Conservation (phyloP, 148 eudicot species). For the Rheum nobile region DNA sequence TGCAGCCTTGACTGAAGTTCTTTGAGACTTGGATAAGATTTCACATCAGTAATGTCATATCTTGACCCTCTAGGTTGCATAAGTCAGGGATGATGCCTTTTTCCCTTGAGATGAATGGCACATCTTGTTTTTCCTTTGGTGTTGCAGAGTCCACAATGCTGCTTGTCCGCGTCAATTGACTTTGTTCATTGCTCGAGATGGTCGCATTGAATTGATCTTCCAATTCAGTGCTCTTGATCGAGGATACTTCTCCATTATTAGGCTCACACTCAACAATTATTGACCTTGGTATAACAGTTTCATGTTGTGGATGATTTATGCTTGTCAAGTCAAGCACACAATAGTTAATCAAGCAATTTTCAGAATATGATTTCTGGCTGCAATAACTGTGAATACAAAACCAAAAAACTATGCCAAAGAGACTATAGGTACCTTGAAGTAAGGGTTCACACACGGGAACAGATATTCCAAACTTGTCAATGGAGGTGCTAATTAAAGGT, state of each 20-base stretch:
- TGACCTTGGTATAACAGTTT: neutral
- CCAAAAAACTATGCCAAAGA: neutral
- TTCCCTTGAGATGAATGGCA: neutral
- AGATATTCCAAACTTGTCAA: neutral
- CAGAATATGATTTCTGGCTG: neutral
- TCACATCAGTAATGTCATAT: neutral
- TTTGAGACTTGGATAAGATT: neutral
- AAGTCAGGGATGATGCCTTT: neutral
- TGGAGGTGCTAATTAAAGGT: neutral
- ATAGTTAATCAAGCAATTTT: neutral
- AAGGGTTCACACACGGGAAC: neutral
- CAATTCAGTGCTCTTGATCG: neutral
- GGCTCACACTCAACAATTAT: neutral
- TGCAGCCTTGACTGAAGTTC: too few relatives aligned
- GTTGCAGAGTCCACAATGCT: too few relatives aligned
- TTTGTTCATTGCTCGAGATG: neutral
- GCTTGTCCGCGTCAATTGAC: neutral
- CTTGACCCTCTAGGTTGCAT: neutral
- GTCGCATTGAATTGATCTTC: neutral
- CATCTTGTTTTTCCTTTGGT: too few relatives aligned
- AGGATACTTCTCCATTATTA: neutral
- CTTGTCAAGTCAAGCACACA: neutral
- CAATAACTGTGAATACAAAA: neutral
- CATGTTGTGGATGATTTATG: neutral
- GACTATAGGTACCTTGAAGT: neutral